Percentiles rank a stretch among this genome's conserved stretches.
phyloP scores from a whole-genome alignment of 129 eudicot species.

The Daucus carota region DNA sequence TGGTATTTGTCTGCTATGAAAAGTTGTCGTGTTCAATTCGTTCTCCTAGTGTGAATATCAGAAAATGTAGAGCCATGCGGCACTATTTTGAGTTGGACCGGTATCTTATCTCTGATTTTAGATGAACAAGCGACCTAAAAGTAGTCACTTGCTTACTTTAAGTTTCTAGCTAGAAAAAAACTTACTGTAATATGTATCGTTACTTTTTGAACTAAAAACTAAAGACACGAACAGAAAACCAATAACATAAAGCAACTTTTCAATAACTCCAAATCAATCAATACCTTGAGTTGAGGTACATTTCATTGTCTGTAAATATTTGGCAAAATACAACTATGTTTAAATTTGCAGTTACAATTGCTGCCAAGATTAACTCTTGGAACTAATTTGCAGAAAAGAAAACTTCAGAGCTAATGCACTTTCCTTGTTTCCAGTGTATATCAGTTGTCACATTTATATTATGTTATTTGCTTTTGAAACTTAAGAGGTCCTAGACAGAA shows the following conservation, averaged over 20 bases:
- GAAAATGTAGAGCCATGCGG: not conserved
- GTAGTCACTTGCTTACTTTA: not conserved
- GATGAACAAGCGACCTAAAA: not conserved
- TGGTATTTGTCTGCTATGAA: not conserved
- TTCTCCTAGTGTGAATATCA: not conserved
- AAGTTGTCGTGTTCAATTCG: not conserved
- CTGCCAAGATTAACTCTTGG: not conserved
- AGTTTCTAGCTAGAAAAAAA: not conserved
- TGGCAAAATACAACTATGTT: not conserved
- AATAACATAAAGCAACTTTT: not conserved
- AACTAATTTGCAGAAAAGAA: constrained; percentile 1
- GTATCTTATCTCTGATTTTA: not conserved
- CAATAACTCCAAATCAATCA: not conserved
- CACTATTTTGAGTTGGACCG: not conserved
- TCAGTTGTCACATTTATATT: not conserved
- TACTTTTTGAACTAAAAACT: too few relatives aligned
- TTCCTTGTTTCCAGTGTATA: not conserved
- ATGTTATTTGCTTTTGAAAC: not conserved
- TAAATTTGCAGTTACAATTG: not conserved
- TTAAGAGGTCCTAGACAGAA: not conserved
- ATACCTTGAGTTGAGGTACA: not conserved
- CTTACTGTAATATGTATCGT: too few relatives aligned
- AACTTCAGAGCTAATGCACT: not conserved
- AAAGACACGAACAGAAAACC: not conserved
- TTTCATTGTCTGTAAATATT: not conserved